Evolutionary conservation across 2,329 filamentous ascomycete species (phyloP), one percentile per base, ranked within the genome.

Genomic region (Trichoderma koningiopsis): DNA sequence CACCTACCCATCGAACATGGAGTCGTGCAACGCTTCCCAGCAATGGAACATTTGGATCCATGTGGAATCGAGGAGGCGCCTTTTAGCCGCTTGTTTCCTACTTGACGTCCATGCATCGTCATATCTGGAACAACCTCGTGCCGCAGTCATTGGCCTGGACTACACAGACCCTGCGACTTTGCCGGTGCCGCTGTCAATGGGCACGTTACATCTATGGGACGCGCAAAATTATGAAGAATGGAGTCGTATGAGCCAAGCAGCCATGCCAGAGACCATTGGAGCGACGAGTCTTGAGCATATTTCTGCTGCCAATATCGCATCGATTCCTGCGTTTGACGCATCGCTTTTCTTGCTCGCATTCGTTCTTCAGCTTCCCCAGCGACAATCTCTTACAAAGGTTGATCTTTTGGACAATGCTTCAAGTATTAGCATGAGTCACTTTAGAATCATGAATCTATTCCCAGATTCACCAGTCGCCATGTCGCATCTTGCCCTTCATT

Each of bases 51-150:
- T 77, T 70, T 89, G 87, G 87, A 75, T 88, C 52, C 77, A 84
- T 57, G 76, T 78, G 61, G 87, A 89, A 76, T 80, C 84, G 8
- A 81, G 80, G 67, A 83, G 85, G 68, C 83, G 87, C 53, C 80
- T 89, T 33, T 78, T 88, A n/a, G 80, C 84, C 40, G 83, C 83
- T 16, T 89, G 86, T 77, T 87, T 88, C 76, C 77, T 87, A 65
- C 79, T 87, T 68, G 87, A 89, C 74, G 80, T 84, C 7, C 87
- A 88, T 70, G 82, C 85, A 74, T 83, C 85, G 71, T 79, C 84
- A 71, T 88, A 86, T 73, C 81, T 85, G 64, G 84, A 89, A 75
- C 84, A 86, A 71, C 80, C 79, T 22, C 77, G 79, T 47, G 76
- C 77, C 31, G 55, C 69, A 1, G 66, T 75, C 13, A 75, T 77